Base-by-base conservation (phyloP, 495 filamentous ascomycete genomes). In the Daldinia bambusicola region DNA sequence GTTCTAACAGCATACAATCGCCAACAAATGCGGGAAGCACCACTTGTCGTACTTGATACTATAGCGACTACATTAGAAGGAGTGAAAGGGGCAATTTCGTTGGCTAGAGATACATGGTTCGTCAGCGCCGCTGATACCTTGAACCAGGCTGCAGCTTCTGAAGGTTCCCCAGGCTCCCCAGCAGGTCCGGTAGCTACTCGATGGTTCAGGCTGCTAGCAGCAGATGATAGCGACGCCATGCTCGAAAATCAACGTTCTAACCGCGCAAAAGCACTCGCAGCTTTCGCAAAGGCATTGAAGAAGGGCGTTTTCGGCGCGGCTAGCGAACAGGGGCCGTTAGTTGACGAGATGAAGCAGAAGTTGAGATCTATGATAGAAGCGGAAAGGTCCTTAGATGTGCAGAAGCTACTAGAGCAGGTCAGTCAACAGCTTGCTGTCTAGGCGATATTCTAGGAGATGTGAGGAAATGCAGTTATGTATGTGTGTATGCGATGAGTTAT, bases 381-480 rank as follows among this genome's bases (percentile, higher is more conserved):
- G 40, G 82, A 84, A 68, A 76, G 83, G 57, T 83, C 80, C 7
- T 58, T 78, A 43, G 83, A 84, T 22, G 82, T 85, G 16, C 80
- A 81, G 67, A 79, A 64, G 64, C 73, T 77, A 0, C 61, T 77
- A 3, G 69, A 71, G 26, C 63, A 74, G 37, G 71, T 69, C 4
- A 26, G n/a, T 22, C 57, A 67, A 40, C 67, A 74, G 48, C 58
- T 74, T 32, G 61, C n/a, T 30, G 26, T 37, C 14, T 65, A n/a
- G 36, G 34, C 32, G 34, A 36, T 10, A 5, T 36, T 26, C 26
- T 52, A 45, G 14, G 30, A 52, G 48, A n/a, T 8, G 7, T 36
- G 20, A 8, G 55, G 5, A 26, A 20, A 18, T 6, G n/a, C 1
- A 40, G 55, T 10, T 2, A 8, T 53, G 13, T 26, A 5, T 10